phyloP scores from a whole-genome alignment of 176 grass and related monocot species.

The Aegilops longissima region DNA sequence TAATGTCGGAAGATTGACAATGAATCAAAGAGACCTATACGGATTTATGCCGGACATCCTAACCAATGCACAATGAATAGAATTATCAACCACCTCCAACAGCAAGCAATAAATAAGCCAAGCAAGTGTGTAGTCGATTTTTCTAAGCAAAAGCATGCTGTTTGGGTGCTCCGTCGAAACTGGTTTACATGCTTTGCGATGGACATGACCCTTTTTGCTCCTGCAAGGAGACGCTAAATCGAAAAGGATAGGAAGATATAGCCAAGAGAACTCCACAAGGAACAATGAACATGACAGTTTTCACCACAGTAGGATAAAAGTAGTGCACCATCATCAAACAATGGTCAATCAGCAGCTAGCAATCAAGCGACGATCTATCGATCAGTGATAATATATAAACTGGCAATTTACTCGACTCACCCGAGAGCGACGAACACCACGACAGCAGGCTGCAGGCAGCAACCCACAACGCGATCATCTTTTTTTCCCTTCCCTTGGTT shows the following conservation, averaged over 20 bases:
- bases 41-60: background rate
- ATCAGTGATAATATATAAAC: too few relatives aligned
- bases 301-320: too few relatives aligned
- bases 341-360: background rate
- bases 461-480: slow-evolving; percentile 15
- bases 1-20: background rate
- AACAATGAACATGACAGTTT: background rate
- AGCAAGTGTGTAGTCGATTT: background rate
- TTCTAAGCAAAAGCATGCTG: background rate
- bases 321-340: background rate
- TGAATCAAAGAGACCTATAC: background rate
- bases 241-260: background rate
- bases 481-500: background rate
- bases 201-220: background rate
- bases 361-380: background rate
- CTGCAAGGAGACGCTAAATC: background rate
- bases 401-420: background rate
- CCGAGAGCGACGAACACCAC: slow-evolving; percentile 25
- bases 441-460: slow-evolving; percentile 26
- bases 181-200: background rate
- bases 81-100: background rate
- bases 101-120: background rate
- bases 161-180: background rate
- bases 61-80: slow-evolving; percentile 24
- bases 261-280: background rate